Evolutionary conservation across 1,284 basidiomycete genomes (phyloP).

Genomic region (Pseudozyma thailandica): DNA sequence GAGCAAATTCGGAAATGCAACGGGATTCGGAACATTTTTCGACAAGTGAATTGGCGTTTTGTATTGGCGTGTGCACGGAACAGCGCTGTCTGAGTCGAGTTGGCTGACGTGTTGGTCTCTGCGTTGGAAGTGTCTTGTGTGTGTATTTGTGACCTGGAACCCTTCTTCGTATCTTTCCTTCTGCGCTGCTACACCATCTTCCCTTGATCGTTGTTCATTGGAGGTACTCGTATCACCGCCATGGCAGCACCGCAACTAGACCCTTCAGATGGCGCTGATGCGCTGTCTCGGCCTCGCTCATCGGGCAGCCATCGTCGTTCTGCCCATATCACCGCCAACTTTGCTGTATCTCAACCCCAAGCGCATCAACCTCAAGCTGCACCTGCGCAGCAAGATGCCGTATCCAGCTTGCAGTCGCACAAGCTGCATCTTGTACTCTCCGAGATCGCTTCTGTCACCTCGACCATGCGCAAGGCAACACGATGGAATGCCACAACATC

Average conservation of each 20-base stretch:
- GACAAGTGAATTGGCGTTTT: not conserved
- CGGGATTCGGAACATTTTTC: not conserved
- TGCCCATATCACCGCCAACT: conserved; percentile 22
- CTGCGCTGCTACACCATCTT: not conserved
- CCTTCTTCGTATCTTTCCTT: not conserved
- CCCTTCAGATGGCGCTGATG: conserved; percentile 9
- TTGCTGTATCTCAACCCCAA: not conserved
- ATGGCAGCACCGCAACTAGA: conserved; percentile 12
- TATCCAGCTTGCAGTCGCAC: conserved; percentile 31
- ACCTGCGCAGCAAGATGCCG: conserved; percentile 5
- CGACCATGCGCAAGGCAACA: conserved; percentile 84
- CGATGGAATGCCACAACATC: conserved; percentile 52
- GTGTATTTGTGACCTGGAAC: not conserved
- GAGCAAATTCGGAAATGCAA: not conserved
- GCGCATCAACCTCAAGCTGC: not conserved
- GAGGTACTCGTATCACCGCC: not conserved
- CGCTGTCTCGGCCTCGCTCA: conserved; percentile 25
- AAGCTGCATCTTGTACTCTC: conserved; percentile 79
- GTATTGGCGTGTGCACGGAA: not conserved
- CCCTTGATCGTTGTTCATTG: not conserved
- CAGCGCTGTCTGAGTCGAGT: not conserved
- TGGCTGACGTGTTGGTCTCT: conserved; percentile 1
- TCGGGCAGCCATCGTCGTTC: conserved; percentile 37
- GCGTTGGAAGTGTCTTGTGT: too few species aligned
- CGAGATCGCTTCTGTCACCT: conserved; percentile 91